Evolutionary conservation across 2,329 filamentous ascomycete species (phyloP).

Genomic region (Magnaporthales sp.): DNA sequence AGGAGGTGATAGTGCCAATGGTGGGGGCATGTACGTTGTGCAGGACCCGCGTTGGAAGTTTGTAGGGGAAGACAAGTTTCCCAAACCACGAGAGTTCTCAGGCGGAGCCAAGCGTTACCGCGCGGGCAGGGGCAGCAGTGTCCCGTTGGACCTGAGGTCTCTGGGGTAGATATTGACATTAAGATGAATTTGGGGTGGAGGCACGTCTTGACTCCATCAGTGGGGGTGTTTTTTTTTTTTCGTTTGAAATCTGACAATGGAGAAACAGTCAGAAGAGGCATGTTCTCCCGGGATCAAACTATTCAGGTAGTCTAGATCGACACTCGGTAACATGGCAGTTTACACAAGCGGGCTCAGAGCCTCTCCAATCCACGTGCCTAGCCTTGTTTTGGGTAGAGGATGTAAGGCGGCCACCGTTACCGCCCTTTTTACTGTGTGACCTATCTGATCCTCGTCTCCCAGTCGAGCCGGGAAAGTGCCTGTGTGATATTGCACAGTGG

Average conservation of each 20-base stretch:
- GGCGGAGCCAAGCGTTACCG: constrained; percentile 73
- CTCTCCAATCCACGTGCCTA: not conserved
- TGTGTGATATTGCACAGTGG: not conserved
- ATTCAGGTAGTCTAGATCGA: not conserved
- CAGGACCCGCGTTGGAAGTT: constrained; percentile 82
- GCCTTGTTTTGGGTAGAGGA: not conserved
- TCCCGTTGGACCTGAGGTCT: constrained; percentile 76
- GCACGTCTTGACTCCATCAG: not conserved
- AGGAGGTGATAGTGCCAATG: constrained; percentile 16
- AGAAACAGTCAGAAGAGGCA: not conserved
- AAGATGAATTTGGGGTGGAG: not conserved
- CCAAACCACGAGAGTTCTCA: constrained; percentile 74
- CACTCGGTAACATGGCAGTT: not conserved
- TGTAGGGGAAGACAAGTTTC: constrained; percentile 70
- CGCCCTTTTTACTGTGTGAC: not conserved
- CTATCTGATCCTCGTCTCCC: not conserved
- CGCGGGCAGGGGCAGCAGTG: constrained; percentile 86
- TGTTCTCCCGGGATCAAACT: not conserved
- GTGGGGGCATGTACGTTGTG: constrained; percentile 43
- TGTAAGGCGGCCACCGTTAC: not conserved
- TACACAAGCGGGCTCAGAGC: not conserved
- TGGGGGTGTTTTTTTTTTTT: not conserved
- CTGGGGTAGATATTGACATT: constrained; percentile 10
- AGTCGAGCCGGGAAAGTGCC: not conserved
- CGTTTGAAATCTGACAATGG: not conserved